Percentiles rank a stretch among this genome's conserved stretches.
Conservation (phyloP, 75 land plant species). For the Ceratopteris richardii region DNA sequence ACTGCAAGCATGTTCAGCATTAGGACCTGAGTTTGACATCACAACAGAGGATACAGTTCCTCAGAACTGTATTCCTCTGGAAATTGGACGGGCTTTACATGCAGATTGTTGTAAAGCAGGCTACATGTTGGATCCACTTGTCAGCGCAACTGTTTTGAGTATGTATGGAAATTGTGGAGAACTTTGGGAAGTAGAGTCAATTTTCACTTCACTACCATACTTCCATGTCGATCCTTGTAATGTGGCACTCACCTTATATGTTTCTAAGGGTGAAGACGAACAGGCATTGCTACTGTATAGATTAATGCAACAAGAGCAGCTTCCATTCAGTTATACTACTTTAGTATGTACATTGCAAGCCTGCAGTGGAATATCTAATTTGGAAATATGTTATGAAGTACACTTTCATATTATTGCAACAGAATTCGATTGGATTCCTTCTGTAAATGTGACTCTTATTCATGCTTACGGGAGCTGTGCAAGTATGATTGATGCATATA, state of each 20-base stretch:
- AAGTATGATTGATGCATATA: slow-evolving; percentile 4
- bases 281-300: slow-evolving; percentile 2
- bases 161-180: slow-evolving; percentile 22
- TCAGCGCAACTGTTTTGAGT: neutral
- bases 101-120: slow-evolving; percentile 18
- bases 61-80: neutral
- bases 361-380: neutral
- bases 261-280: slow-evolving; percentile 1
- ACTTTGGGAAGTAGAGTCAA: neutral
- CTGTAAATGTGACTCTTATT: neutral
- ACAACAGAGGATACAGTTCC: neutral
- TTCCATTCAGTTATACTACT: neutral
- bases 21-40: neutral
- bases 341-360: neutral
- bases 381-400: neutral
- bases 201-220: slow-evolving; percentile 3
- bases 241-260: neutral
- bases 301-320: slow-evolving; percentile 6
- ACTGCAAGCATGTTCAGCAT: slow-evolving; percentile 3
- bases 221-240: slow-evolving; percentile 10
- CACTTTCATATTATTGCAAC: neutral
- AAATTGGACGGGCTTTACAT: slow-evolving; percentile 21
- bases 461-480: slow-evolving; percentile 5
- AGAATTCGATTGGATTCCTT: neutral
- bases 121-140: slow-evolving; percentile 1